These are phyloP conservation scores for Nyctanthes arbortristis DNA, from an alignment of 257 asterid genomes.

Conservation along the genomic window DNA sequence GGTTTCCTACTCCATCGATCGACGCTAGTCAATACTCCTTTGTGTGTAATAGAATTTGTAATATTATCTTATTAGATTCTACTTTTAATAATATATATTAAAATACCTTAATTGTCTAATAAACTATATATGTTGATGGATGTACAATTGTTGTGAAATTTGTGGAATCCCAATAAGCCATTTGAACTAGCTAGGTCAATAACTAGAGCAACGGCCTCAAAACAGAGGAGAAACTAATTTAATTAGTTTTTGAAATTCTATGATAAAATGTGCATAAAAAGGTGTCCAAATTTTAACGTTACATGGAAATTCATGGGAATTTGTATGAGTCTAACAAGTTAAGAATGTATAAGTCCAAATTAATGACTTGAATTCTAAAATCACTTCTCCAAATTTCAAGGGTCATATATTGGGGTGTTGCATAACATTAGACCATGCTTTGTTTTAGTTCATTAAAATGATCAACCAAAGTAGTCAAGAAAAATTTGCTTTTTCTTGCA, in stretches of 20 bases:
- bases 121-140: no score
- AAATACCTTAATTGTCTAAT: no score
- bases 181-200: background rate
- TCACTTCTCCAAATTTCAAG: slow-evolving; percentile 27
- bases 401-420: slow-evolving; percentile 27
- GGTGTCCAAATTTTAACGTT: background rate
- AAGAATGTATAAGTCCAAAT: slow-evolving; percentile 19
- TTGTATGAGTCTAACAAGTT: background rate
- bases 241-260: no score
- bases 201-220: background rate
- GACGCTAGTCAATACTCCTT: no score
- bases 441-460: slow-evolving; percentile 7
- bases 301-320: background rate
- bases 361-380: slow-evolving; percentile 8
- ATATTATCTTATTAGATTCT: no score
- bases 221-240: background rate
- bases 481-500: slow-evolving; percentile 51
- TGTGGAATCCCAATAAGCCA: background rate
- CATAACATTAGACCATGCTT: background rate
- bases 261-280: background rate
- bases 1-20: no score
- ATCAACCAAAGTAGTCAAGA: slow-evolving; percentile 14
- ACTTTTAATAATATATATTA: no score
- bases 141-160: background rate
- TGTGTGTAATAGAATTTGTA: no score